Base-by-base conservation (phyloP, 352 stramenopile genomes). In the Globisporangium alternatum region DNA sequence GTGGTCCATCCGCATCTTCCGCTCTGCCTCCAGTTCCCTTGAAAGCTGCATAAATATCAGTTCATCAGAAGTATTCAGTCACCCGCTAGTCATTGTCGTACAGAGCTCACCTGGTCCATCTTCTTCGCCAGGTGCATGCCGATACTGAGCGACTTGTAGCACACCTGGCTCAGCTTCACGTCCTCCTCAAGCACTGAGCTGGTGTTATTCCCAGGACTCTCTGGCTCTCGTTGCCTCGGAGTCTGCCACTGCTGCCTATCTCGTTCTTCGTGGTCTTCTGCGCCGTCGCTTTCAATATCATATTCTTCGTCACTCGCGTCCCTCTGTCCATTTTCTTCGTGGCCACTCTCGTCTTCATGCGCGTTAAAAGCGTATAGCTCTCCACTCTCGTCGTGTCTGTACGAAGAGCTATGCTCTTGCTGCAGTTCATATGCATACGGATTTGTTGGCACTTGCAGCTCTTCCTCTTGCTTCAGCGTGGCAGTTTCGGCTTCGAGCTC, bases 81-180 rank as follows among this genome's bases (percentile, higher is more conserved):
- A 54, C 31, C 35, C 2, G 10, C 56, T 37, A 39, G 21, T 3
- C 33, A 37, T 37, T 37, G 13, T 13, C 30, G 52, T 5, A 19
- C 19, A 52, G 2, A 45, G 39, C 64, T 19, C 64, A 81, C 74
- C 66, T 62, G 58, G 39, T 81, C 71, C 56, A 81, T 61, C 53
- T 71, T 78, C 22, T 55, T 62, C 19, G 71, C 39, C 33, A 81
- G 41, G 0, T 71, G 51, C 19, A 78, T 48, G 3, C 74, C 69
- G 28, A 81, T 73, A 39, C 66, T 58, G 28, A 79, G 61, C 3
- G 74, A 81, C 57, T 77, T 81, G 58, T 74, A 81, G 31, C 74
- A 81, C 12, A 78, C 65, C 19, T 77, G 62, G 39, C 71, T 69
- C 30, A 81, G 66, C 39, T 63, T 44, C 3, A 33, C 39, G 17